A percentile compares a stretch with the other conserved stretches of the same genome.
phyloP scores from a whole-genome alignment of 116 monocot genomes.

The Thalassia testudinum region DNA sequence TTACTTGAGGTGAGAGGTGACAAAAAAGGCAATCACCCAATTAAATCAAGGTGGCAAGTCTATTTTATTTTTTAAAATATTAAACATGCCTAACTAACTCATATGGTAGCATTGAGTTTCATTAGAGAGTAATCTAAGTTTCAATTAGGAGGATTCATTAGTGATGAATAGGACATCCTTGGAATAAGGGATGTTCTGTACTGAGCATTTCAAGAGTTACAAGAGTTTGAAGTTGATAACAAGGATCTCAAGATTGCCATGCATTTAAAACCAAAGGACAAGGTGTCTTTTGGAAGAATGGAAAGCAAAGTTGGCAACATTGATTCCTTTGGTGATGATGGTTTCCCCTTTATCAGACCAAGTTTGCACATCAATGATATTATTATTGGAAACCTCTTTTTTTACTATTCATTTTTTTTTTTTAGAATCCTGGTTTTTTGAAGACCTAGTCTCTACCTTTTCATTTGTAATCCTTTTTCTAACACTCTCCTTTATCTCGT shows the following conservation, averaged over 20 bases:
- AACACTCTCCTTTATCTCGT: no score
- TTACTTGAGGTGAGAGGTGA: no score
- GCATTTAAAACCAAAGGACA: conserved; percentile 48
- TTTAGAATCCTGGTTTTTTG: no score
- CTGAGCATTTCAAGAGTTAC: conserved; percentile 64
- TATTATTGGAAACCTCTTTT: conserved; percentile 76
- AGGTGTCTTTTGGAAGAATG: conserved; percentile 62
- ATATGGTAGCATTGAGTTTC: no score
- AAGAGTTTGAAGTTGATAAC: conserved; percentile 62
- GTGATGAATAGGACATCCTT: conserved; percentile 69
- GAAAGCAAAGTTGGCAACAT: conserved; percentile 75
- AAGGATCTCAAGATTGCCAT: conserved; percentile 26
- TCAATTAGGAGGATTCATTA: conserved; percentile 87
- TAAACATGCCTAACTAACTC: no score
- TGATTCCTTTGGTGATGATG: conserved; percentile 85
- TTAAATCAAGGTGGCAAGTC: no score
- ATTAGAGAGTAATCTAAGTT: no score
- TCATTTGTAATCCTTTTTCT: no score
- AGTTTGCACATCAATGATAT: conserved; percentile 71
- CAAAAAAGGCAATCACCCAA: no score
- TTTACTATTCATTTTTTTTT: no score
- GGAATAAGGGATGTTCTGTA: conserved; percentile 68
- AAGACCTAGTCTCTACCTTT: no score
- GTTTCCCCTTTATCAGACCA: conserved; percentile 70
- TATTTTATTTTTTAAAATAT: no score